Conservation (phyloP, 495 filamentous ascomycete species). For the Collariella sp. region DNA sequence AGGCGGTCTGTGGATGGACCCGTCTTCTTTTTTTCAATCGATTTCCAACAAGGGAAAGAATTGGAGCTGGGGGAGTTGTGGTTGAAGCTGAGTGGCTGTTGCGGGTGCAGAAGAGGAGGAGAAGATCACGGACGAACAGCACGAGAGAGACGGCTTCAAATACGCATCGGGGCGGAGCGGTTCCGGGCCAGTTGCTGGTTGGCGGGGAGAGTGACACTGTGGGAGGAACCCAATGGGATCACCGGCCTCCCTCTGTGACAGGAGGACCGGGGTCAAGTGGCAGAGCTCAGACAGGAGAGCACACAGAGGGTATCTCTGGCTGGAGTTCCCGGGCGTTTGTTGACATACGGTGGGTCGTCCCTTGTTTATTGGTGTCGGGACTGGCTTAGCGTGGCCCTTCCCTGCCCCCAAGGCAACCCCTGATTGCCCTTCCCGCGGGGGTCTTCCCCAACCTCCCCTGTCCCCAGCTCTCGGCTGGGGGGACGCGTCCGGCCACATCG, state of each 20-base stretch:
- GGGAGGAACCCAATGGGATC: conserved; percentile 22
- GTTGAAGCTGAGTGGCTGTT: conserved; percentile 21
- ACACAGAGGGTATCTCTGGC: not conserved
- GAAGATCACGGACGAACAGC: conserved; percentile 15
- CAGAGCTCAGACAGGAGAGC: conserved; percentile 1
- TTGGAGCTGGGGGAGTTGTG: conserved; percentile 18
- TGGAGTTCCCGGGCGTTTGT: conserved; percentile 22
- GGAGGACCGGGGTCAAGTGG: conserved; percentile 17
- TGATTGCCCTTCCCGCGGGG: conserved; percentile 17
- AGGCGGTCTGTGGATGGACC: conserved; percentile 28
- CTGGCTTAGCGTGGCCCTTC: conserved; percentile 21
- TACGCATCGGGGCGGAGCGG: conserved; percentile 22
- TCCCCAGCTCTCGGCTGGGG: conserved; percentile 7
- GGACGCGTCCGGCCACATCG: conserved; percentile 21
- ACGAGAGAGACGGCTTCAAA: conserved; percentile 29
- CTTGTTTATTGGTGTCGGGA: conserved; percentile 31
- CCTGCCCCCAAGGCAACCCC: conserved; percentile 8
- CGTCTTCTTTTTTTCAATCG: conserved; percentile 31
- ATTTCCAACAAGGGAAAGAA: conserved; percentile 20
- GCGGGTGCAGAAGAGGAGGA: conserved; percentile 15
- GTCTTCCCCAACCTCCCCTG: conserved; percentile 15
- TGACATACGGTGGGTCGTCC: conserved; percentile 26
- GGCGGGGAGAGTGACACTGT: conserved; percentile 13
- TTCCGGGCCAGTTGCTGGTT: conserved; percentile 20
- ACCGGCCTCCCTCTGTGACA: conserved; percentile 15